Evolutionary conservation across 2,329 filamentous ascomycete genomes (phyloP).

Genomic region (Pleoardoris graminearum): DNA sequence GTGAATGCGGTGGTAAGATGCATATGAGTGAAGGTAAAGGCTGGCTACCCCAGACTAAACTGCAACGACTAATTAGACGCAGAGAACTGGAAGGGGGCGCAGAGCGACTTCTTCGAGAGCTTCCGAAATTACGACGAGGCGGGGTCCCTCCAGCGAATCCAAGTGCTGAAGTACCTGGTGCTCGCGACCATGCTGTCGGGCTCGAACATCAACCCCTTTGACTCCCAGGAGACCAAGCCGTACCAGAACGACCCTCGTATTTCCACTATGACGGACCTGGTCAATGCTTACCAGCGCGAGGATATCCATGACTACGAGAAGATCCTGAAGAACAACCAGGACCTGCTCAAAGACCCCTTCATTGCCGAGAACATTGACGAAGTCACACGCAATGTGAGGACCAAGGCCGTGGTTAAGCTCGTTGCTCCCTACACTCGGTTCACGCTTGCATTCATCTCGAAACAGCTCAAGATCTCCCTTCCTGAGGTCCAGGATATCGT

Average conservation of each 20-base stretch:
- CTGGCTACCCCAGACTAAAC: conserved; percentile 14
- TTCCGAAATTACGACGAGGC: conserved; percentile 99
- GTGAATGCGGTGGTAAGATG: conserved; percentile 99
- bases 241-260: conserved; percentile 96
- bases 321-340: conserved; percentile 83
- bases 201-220: conserved; percentile 97
- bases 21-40: conserved; percentile 84
- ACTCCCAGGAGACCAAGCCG: conserved; percentile 97
- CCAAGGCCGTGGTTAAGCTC: conserved; percentile 89
- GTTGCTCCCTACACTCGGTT: conserved; percentile 95
- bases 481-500: conserved; percentile 92
- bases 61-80: conserved; percentile 26
- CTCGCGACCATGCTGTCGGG: conserved; percentile 98
- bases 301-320: conserved; percentile 91
- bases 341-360: conserved; percentile 88
- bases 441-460: conserved; percentile 83
- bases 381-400: conserved; percentile 96
- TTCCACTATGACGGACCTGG: conserved; percentile 93
- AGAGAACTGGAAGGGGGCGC: conserved; percentile 97
- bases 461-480: conserved; percentile 81
- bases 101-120: conserved; percentile 97
- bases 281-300: conserved; percentile 94
- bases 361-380: conserved; percentile 99
- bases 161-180: conserved; percentile 95
- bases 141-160: conserved; percentile 91